A percentile compares a stretch with the other conserved stretches of the same genome.
phyloP scores from a whole-genome alignment of 1,139 yeast genomes.

The Pichia cactophila region DNA sequence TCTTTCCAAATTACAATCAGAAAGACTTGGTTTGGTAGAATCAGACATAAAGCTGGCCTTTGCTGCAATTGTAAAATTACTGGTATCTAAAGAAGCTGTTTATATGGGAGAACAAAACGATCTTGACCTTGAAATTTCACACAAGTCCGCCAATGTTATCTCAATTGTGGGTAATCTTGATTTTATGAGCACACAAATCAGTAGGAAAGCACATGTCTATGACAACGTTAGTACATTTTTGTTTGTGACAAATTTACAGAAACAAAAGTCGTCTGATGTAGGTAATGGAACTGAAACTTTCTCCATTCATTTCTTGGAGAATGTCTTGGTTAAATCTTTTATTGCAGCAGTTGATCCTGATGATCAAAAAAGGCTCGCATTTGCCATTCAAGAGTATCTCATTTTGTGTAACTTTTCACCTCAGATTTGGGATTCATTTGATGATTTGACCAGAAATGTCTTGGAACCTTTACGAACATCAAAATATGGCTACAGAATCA shows the following conservation, averaged over 20 bases:
- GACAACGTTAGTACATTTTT: constrained; percentile 14
- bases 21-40: constrained; percentile 37
- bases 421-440: constrained; percentile 54
- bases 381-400: constrained; percentile 81
- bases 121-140: constrained; percentile 39
- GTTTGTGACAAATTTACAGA: constrained; percentile 10
- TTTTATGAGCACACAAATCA: constrained; percentile 4
- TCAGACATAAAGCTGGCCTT: constrained; percentile 2
- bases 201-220: neutral
- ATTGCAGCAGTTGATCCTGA: constrained; percentile 88
- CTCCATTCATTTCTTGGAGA: constrained; percentile 58
- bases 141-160: constrained; percentile 59
- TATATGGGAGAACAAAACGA: neutral
- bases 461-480: constrained; percentile 71
- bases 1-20: constrained; percentile 29
- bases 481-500: constrained; percentile 44
- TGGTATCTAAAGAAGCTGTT: constrained; percentile 5
- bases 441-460: constrained; percentile 64
- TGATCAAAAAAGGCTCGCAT: constrained; percentile 77
- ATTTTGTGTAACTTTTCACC: constrained; percentile 49
- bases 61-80: constrained; percentile 1
- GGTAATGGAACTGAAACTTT: constrained; percentile 64
- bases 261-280: constrained; percentile 6
- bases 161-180: constrained; percentile 79
- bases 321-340: constrained; percentile 67